A percentile compares a stretch with the other conserved stretches of the same genome.
phyloP scores from a whole-genome alignment of 2,329 filamentous ascomycete species.

The Didymella lethalis region DNA sequence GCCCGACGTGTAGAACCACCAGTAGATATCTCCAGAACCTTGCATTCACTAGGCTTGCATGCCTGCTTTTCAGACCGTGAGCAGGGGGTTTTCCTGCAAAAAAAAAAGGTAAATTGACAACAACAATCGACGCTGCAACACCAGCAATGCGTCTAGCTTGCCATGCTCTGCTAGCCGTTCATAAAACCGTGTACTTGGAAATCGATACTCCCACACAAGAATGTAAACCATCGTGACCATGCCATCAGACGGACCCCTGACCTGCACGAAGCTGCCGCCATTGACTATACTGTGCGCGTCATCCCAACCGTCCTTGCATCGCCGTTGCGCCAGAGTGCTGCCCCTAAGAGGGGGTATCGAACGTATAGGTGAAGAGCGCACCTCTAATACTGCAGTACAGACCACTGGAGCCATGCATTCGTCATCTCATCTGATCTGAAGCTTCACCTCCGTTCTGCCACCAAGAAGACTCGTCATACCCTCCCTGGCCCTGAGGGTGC shows the following conservation, averaged over 20 bases:
- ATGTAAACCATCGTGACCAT: background rate
- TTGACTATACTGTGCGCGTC: background rate
- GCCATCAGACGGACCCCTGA: background rate
- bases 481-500: constrained; percentile 12
- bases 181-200: background rate
- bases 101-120: background rate
- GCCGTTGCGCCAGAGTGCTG: constrained; percentile 4
- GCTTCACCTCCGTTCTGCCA: constrained; percentile 12
- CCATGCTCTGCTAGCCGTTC: background rate
- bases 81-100: background rate
- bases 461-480: constrained; percentile 15
- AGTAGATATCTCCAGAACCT: background rate
- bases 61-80: background rate
- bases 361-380: constrained; percentile 5
- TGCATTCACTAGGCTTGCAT: background rate
- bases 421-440: constrained; percentile 15
- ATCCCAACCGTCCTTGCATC: background rate
- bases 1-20: background rate
- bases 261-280: constrained; percentile 1
- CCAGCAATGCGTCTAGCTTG: constrained; percentile 4
- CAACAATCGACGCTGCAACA: background rate
- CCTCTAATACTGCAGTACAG: background rate
- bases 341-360: constrained; percentile 12
- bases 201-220: background rate
- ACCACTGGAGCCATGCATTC: background rate